Base-by-base conservation (phyloP, 768 basidiomycete genomes). In the Podaxis sp. region DNA sequence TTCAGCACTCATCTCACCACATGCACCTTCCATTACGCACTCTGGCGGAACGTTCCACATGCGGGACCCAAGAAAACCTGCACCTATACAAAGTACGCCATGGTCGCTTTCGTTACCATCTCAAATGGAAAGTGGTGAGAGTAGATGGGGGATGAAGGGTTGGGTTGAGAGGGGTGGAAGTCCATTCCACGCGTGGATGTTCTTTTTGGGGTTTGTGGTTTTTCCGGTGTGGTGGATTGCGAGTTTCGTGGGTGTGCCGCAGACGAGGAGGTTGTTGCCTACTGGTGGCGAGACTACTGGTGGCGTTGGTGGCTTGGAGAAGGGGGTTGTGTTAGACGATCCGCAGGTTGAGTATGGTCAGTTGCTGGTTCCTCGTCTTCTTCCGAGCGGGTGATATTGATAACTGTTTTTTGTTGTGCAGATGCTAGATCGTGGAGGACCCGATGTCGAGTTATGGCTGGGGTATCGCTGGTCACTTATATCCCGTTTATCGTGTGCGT, bases 271-370 rank as follows among this genome's bases (percentile, higher is more conserved):
- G 41, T 79, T 89, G 19, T 33, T 33, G 33, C 33, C 33, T 33
- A 9, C 33, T 33, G 88, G 84, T 22, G 85, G 77, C 41, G 77
- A 15, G 41, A 43, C 77, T 22, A 78, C 78, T 57, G 55, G n/a
- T 41, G 55, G 13, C 11, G 17, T 25, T 15, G 57, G 57, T 46
- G 54, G 46, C 8, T 74, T 69, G 52, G 89, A 91, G 74, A 91
- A 90, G 72, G 87, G 78, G 19, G 89, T 91, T 15, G 77, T 87
- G 29, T 75, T 91, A 53, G 90, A 91, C 68, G 89, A 92, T 73
- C 90, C 90, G 27, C 90, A 92, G 70, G 82, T 91, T 59, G 91
- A 92, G 69, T 81, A 83, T 69, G 87, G 91, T 91, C 66, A 68
- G 88, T 64, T 40, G 36, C n/a, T 61, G 40, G 38, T 47, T 38